Conservation (phyloP, 2,329 filamentous ascomycete genomes). For the Alternaria sp. region DNA sequence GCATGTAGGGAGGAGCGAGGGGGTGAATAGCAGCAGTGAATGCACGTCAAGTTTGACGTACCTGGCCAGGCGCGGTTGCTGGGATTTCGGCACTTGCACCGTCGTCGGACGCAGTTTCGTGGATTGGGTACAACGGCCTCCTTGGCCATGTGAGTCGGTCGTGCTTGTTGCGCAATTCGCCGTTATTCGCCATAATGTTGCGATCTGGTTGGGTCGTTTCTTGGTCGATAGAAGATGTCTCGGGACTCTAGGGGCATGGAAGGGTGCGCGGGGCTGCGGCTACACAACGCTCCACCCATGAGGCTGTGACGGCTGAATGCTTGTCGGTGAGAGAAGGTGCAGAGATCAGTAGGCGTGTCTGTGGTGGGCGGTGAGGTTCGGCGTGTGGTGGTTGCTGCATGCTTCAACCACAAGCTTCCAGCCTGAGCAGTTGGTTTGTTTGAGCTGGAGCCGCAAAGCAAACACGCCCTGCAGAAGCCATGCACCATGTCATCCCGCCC, state of each 20-base stretch:
- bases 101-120: slow-evolving; percentile 14
- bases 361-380: neutral
- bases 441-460: slow-evolving; percentile 12
- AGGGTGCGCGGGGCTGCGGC: slow-evolving; percentile 1
- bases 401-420: neutral
- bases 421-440: neutral
- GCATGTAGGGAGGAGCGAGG: neutral
- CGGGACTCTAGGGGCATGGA: neutral
- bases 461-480: slow-evolving; percentile 7
- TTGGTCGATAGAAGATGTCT: neutral
- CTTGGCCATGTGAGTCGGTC: neutral
- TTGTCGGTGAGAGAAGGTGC: neutral
- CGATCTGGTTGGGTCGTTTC: neutral
- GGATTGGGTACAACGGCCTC: slow-evolving; percentile 13
- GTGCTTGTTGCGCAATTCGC: neutral
- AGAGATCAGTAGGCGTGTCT: neutral
- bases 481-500: slow-evolving; percentile 5
- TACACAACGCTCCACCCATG: neutral
- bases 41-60: slow-evolving; percentile 14
- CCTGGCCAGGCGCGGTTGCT: slow-evolving; percentile 19
- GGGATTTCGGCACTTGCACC: neutral
- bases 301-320: neutral
- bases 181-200: slow-evolving; percentile 16
- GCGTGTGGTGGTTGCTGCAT: slow-evolving; percentile 1
- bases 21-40: neutral